Conservation (phyloP, 495 filamentous ascomycete species). For the Penicillium argentinense region DNA sequence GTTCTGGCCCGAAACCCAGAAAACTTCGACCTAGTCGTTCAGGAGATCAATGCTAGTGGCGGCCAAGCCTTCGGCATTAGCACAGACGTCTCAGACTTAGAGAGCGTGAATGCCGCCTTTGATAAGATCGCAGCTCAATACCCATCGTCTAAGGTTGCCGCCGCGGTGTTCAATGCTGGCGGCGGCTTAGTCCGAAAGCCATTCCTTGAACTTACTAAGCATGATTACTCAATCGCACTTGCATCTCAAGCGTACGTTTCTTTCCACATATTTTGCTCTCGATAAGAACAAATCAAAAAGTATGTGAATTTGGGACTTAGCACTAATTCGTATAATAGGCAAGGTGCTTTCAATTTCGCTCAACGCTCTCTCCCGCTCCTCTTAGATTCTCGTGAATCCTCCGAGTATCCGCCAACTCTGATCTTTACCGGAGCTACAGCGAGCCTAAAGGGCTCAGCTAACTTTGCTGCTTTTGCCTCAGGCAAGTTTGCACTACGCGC, state of each 20-base stretch:
- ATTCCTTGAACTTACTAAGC: too few relatives aligned
- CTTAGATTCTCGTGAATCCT: constrained; percentile 37
- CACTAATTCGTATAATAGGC: too few relatives aligned
- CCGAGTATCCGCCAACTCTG: constrained; percentile 59
- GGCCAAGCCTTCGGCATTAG: constrained; percentile 65
- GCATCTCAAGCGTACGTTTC: too few relatives aligned
- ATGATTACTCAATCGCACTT: too few relatives aligned
- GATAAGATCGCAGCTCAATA: too few relatives aligned
- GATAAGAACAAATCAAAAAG: too few relatives aligned
- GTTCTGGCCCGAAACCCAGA: constrained; percentile 60
- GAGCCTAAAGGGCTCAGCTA: constrained; percentile 60
- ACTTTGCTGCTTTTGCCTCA: constrained; percentile 61
- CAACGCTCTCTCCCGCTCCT: constrained; percentile 64
- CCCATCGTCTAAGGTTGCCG: too few relatives aligned
- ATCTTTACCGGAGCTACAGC: constrained; percentile 75
- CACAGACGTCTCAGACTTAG: constrained; percentile 63
- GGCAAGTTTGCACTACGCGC: constrained; percentile 72
- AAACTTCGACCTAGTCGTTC: constrained; percentile 55
- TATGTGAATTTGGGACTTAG: too few relatives aligned
- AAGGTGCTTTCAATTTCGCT: constrained; percentile 69
- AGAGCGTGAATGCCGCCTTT: too few relatives aligned
- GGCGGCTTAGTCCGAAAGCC: too few relatives aligned
- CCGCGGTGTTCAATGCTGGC: too few relatives aligned
- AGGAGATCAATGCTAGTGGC: constrained; percentile 59
- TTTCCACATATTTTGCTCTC: too few relatives aligned